Base-by-base conservation (phyloP, 148 eudicot genomes). In the Rhododendron mucronatum region DNA sequence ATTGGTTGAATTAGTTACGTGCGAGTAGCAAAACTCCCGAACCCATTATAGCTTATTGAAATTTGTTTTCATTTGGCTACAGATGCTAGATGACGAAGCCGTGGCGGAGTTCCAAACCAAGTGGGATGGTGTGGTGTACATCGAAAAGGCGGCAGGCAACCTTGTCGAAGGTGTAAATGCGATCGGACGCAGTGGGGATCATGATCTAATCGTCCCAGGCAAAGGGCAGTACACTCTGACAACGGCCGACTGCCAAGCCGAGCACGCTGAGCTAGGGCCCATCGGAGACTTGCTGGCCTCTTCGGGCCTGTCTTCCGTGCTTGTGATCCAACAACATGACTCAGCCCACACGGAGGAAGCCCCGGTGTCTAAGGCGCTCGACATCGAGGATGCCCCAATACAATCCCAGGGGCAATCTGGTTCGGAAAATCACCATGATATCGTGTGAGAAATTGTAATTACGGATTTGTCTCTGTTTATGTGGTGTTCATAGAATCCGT, bases 261-360 rank as follows among this genome's bases (percentile, higher is more conserved):
- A 92, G 82, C 90, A 88, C 44, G 84, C 89, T 0, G 96, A 91
- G 85, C 83, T 94, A 1, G 94, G 94, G 2, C 92, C 92, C 4
- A 63, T 91, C 0, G 96, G 93, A n/a, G 91, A 92, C 84, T 26
- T 88, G 14, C 81, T 94, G 78, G 88, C 94, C 33, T 86, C 93
- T 7, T 84, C 96, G 16, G 88, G 59, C 57, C 81, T 83, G 33
- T 88, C 93, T 8, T 93, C 94, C 1, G 91, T 93, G 76, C 94
- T 93, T 18, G 93, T 93, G 83, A 87, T 93, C 69, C 95, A 93
- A 84, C n/a, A n/a, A n/a, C 92, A 91, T 53, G 88, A 86, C 15
- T 30, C 69, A 21, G 73, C 88, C 37, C 90, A 88, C 55, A 71
- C 80, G 1, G 90, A 91, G 28, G 93, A 93, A 50, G 83, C 73